Evolutionary conservation across 176 grass and related monocot species (phyloP).

Genomic region (Oryza meyeriana): DNA sequence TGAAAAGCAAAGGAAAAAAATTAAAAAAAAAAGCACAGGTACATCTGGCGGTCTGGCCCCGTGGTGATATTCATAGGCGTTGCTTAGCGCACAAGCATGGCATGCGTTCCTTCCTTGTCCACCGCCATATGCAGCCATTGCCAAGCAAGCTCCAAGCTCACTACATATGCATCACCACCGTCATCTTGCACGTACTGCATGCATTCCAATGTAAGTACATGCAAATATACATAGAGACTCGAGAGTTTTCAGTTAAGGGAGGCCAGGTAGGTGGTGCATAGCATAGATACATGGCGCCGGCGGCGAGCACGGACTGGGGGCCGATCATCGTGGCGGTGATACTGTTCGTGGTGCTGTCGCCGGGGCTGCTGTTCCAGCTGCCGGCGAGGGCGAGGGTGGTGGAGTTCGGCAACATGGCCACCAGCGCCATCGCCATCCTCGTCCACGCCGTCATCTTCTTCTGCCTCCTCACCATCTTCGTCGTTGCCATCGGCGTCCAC

Average conservation of each 20-base stretch:
- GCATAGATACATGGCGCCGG: conserved; percentile 22
- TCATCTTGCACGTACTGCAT: neutral
- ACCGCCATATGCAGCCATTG: neutral
- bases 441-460: conserved; percentile 87
- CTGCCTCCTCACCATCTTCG: conserved; percentile 71
- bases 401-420: conserved; percentile 86
- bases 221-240: too few species aligned
- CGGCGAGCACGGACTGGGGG: conserved; percentile 67
- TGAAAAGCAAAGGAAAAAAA: conserved; percentile 23
- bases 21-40: neutral
- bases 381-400: conserved; percentile 61
- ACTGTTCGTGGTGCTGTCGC: conserved; percentile 76
- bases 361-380: conserved; percentile 81
- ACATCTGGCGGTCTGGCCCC: neutral
- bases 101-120: conserved; percentile 70
- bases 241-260: neutral
- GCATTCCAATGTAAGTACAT: neutral
- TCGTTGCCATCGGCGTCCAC: conserved; percentile 76
- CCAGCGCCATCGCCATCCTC: conserved; percentile 76
- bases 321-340: conserved; percentile 86
- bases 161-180: conserved; percentile 26
- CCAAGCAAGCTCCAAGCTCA: conserved; percentile 37
- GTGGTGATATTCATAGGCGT: neutral
- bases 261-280: too few species aligned
- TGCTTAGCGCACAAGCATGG: conserved; percentile 65